Evolutionary conservation across 2,329 filamentous ascomycete species (phyloP).

Genomic region (Dactylellina cionopaga): DNA sequence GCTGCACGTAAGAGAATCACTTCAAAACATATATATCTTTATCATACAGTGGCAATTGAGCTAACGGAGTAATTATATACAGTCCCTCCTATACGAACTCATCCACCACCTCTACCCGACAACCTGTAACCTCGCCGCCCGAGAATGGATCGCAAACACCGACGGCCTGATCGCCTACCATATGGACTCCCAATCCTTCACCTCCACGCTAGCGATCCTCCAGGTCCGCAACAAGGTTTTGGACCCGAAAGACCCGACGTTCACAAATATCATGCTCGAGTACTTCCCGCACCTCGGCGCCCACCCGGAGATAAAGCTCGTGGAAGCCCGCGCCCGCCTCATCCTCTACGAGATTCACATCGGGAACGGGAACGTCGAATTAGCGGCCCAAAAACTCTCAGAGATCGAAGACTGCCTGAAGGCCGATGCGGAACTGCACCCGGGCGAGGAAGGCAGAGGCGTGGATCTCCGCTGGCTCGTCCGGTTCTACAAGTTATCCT

Average conservation of each 20-base stretch:
- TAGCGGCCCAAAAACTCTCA: slow-evolving; percentile 31
- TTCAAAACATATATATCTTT: background rate
- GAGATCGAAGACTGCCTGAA: slow-evolving; percentile 40
- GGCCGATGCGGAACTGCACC: slow-evolving; percentile 36
- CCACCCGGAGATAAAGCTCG: slow-evolving; percentile 44
- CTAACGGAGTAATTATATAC: background rate
- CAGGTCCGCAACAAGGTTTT: slow-evolving; percentile 42
- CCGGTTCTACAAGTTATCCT: slow-evolving; percentile 36
- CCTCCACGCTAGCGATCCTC: slow-evolving; percentile 41
- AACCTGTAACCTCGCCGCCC: slow-evolving; percentile 27
- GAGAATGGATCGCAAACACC: slow-evolving; percentile 50
- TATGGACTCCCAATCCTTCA: slow-evolving; percentile 49
- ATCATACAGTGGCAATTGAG: background rate
- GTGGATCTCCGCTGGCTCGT: slow-evolving; percentile 49
- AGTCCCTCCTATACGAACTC: slow-evolving; percentile 44
- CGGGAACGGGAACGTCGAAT: slow-evolving; percentile 14
- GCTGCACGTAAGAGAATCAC: slow-evolving; percentile 21
- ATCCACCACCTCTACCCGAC: slow-evolving; percentile 39
- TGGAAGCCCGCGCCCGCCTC: slow-evolving; percentile 29
- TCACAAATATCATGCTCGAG: slow-evolving; percentile 51
- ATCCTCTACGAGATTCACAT: slow-evolving; percentile 45
- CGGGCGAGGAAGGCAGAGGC: slow-evolving; percentile 41
- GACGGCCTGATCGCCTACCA: slow-evolving; percentile 43
- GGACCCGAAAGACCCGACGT: slow-evolving; percentile 45
- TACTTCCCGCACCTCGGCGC: slow-evolving; percentile 48